Evolutionary conservation across 2,329 filamentous ascomycete species (phyloP).

Genomic region (Beauveria pseudobassiana): DNA sequence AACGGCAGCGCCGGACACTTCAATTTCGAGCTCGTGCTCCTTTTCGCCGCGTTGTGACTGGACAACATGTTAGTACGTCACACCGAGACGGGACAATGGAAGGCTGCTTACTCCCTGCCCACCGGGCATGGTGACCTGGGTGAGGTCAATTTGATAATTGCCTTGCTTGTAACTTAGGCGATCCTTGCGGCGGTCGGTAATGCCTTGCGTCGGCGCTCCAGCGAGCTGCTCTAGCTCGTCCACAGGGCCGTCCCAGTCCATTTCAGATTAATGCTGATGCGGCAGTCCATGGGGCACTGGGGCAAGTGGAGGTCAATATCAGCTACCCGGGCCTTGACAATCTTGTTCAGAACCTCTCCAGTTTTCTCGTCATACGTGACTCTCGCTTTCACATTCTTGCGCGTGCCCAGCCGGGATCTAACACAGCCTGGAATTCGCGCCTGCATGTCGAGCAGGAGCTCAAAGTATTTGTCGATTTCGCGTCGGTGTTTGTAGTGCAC

Average conservation of each 20-base stretch:
- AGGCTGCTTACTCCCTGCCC: conserved; percentile 29
- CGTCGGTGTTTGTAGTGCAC: conserved; percentile 76
- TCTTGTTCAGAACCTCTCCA: conserved; percentile 64
- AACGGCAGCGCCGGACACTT: conserved; percentile 57
- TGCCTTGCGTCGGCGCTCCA: conserved; percentile 29
- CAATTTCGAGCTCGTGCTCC: conserved; percentile 76
- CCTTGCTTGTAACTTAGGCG: conserved; percentile 85
- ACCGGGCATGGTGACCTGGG: conserved; percentile 63
- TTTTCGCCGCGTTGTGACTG: conserved; percentile 40
- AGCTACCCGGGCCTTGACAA: conserved; percentile 82
- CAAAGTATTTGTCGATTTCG: conserved; percentile 79
- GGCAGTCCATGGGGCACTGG: conserved; percentile 71
- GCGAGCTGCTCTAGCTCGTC: conserved; percentile 42
- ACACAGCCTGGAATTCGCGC: conserved; percentile 58
- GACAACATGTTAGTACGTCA: conserved; percentile 8
- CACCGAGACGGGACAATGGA: not conserved
- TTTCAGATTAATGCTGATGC: conserved; percentile 90
- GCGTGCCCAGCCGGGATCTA: conserved; percentile 46
- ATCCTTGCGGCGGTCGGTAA: conserved; percentile 72
- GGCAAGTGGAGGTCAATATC: conserved; percentile 87
- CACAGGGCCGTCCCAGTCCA: conserved; percentile 68
- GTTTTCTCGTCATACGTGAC: conserved; percentile 72
- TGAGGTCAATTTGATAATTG: conserved; percentile 84
- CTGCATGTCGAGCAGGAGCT: conserved; percentile 55
- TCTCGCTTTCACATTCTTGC: conserved; percentile 40